Base-by-base conservation (phyloP, 768 basidiomycete genomes). In the Leccinum uliginosum region DNA sequence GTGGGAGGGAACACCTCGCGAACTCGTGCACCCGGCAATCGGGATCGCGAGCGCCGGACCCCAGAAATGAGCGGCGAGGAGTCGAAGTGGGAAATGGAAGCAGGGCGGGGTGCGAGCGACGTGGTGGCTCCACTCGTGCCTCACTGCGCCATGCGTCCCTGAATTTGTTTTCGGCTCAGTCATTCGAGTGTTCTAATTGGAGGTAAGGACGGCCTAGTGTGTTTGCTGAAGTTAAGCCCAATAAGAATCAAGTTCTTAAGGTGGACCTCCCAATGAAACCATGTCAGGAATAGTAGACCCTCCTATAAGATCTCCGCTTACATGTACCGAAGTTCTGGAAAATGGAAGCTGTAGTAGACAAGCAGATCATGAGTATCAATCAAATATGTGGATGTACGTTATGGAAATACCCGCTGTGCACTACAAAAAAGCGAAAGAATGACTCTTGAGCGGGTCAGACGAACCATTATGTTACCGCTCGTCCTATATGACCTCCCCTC, bases 401-500 rank as follows among this genome's bases (percentile, higher is more conserved):
- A 45, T 45, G 23, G 19, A 40, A 6, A 7, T 32, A 21, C 3
- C 17, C 24, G 19, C 8, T 21, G 10, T 12, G 15, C 29, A 59
- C 40, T 17, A 21, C 27, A 55, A 57, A 65, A 62, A 56, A 34
- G 40, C n/a, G 15, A n/a, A 7, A 4, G 23, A 3, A 35, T 10
- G 19, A 26, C 27, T 23, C 12, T 11, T 30, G 4, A 56, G 17
- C 2, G 15, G 6, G 30, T n/a, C n/a, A 51, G 54, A 54, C 23
- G 5, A 32, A 12, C 11, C 27, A 45, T 35, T 1, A 70, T 70
- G 69, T 50, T 61, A 26, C 62, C 69, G 0, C 69, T 76, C 24
- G 57, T 66, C 50, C 64, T 77, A 53, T 76, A 75, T 26, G 76
- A 78, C 17, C 69, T 73, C 26, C 67, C 74, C 15, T 73, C 68